phyloP scores from a whole-genome alignment of 805 yeast species.

The Zygosaccharomyces siamensis region DNA sequence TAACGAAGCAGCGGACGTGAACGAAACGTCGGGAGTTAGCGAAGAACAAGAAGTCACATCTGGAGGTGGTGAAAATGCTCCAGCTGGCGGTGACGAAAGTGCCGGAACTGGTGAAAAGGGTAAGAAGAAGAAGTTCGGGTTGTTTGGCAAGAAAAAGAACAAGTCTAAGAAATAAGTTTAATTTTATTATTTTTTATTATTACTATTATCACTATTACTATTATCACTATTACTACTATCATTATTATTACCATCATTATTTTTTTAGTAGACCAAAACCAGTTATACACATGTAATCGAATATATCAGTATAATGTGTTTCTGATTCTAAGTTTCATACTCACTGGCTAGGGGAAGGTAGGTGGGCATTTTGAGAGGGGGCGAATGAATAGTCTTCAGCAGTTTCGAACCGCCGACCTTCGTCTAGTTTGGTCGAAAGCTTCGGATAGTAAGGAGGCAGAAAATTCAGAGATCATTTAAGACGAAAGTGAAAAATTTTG shows the following conservation, averaged over 20 bases:
- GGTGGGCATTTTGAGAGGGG: not conserved
- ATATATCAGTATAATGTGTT: not conserved
- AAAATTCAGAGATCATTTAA: not conserved
- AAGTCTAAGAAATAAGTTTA: conserved; percentile 18
- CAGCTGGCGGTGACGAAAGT: conserved; percentile 4
- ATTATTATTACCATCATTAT: too few relatives aligned
- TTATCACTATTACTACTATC: too few relatives aligned
- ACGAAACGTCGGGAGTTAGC: conserved; percentile 3
- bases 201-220: too few relatives aligned
- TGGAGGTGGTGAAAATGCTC: conserved; percentile 4
- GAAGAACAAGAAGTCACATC: conserved; percentile 2
- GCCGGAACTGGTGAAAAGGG: conserved; percentile 19
- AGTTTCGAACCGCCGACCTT: conserved; percentile 18
- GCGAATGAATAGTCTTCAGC: conserved; percentile 3
- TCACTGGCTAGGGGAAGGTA: not conserved
- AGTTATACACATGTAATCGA: not conserved
- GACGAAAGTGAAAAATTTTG: conserved; percentile 11
- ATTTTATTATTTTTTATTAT: too few relatives aligned
- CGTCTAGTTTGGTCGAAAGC: conserved; percentile 7
- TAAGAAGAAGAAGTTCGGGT: conserved; percentile 33
- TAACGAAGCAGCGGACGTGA: conserved; percentile 8
- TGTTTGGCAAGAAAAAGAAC: conserved; percentile 26
- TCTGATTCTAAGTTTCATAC: conserved; percentile 1
- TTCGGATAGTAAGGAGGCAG: not conserved
- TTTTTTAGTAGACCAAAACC: not conserved